A percentile compares a stretch with the other conserved stretches of the same genome.
Evolutionary conservation across 139 green algal species (phyloP).

Genomic region (Trebouxia sp.): DNA sequence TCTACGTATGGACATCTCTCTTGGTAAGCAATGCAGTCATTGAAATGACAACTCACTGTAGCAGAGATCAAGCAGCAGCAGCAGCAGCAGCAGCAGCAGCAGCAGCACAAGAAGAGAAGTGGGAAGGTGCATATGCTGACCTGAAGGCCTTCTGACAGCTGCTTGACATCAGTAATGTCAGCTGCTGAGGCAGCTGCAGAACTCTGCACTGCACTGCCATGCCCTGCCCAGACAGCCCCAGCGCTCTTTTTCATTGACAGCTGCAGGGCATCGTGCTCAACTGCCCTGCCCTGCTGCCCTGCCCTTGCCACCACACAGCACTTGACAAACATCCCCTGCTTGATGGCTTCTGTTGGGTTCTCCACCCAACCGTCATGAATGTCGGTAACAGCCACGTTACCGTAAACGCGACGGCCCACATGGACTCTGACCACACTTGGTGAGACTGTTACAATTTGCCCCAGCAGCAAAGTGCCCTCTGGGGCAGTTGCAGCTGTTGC

Average conservation of each 20-base stretch:
- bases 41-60: too few relatives aligned
- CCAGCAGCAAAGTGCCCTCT: slow-evolving; percentile 10
- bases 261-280: slow-evolving; percentile 21
- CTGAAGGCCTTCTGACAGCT: slow-evolving; percentile 5
- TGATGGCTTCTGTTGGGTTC: slow-evolving; percentile 66
- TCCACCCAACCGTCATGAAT: slow-evolving; percentile 70
- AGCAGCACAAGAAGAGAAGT: not conserved
- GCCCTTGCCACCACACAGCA: slow-evolving; percentile 43
- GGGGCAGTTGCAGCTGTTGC: not conserved
- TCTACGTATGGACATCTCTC: too few relatives aligned
- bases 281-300: not conserved
- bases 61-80: too few relatives aligned
- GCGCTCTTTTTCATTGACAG: slow-evolving; percentile 57
- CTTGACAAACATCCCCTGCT: slow-evolving; percentile 53
- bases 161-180: not conserved
- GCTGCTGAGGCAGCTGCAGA: not conserved
- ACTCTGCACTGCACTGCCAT: slow-evolving; percentile 30
- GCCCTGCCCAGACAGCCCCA: not conserved
- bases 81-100: too few relatives aligned
- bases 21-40: too few relatives aligned
- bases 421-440: slow-evolving; percentile 67
- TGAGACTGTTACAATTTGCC: slow-evolving; percentile 14
- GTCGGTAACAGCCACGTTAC: slow-evolving; percentile 74
- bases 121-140: too few relatives aligned
- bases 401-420: slow-evolving; percentile 46